Evolutionary conservation across 306 rosid genomes (phyloP).

Genomic region (Delonix regia): DNA sequence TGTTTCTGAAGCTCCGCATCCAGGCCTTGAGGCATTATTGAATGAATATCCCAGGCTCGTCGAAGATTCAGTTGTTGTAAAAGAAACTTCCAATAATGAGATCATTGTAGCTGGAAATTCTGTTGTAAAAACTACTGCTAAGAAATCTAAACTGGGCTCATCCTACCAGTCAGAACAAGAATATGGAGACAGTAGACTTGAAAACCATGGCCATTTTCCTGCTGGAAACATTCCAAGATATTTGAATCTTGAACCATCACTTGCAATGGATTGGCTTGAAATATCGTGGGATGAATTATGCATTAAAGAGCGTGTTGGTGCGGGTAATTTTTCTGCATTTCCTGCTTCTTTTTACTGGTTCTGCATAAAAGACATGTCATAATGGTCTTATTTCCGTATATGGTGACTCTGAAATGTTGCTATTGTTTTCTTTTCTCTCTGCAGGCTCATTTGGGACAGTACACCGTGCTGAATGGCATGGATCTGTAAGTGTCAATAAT

Average conservation of each 20-base stretch:
- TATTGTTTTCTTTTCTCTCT: conserved; percentile 26
- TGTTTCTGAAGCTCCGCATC: conserved; percentile 49
- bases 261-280: conserved; percentile 99
- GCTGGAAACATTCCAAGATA: conserved; percentile 61
- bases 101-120: conserved; percentile 50
- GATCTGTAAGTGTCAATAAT: conserved; percentile 69
- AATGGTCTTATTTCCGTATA: background rate
- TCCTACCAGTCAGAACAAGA: conserved; percentile 50
- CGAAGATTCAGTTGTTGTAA: conserved; percentile 42
- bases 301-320: conserved; percentile 91
- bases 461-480: conserved; percentile 98
- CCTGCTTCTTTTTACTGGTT: conserved; percentile 1
- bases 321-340: conserved; percentile 61
- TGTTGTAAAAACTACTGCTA: conserved; percentile 40
- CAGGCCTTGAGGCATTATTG: conserved; percentile 41
- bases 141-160: conserved; percentile 43
- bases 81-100: conserved; percentile 49
- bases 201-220: conserved; percentile 46
- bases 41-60: conserved; percentile 40
- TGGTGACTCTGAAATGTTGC: conserved; percentile 20
- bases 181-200: conserved; percentile 47
- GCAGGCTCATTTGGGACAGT: conserved; percentile 97
- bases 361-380: background rate
- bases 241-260: conserved; percentile 86
- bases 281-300: conserved; percentile 92